Evolutionary conservation across 2,329 filamentous ascomycete genomes (phyloP).

Genomic region (Rutstroemia sp.): DNA sequence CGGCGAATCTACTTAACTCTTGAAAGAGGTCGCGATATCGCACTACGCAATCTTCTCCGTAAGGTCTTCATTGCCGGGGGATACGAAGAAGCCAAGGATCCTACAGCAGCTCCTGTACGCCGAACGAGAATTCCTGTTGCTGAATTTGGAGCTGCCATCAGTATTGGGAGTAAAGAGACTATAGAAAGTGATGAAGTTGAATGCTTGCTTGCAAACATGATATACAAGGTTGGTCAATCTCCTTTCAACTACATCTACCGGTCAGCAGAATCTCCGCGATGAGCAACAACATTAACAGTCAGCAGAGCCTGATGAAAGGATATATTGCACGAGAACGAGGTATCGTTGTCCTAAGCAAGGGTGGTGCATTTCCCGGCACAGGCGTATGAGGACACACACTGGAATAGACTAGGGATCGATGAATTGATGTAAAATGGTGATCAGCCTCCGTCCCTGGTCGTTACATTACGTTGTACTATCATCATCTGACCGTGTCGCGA

Average conservation of each 20-base stretch:
- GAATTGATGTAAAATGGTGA: not conserved
- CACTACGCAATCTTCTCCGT: conserved; percentile 81
- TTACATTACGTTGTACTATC: too few relatives aligned
- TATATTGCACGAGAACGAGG: conserved; percentile 90
- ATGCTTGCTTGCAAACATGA: conserved; percentile 90
- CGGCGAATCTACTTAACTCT: conserved; percentile 90
- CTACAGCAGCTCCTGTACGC: conserved; percentile 52
- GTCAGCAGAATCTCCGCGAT: not conserved
- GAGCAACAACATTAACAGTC: not conserved
- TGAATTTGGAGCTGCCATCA: conserved; percentile 80
- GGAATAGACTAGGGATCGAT: not conserved
- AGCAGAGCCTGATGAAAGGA: conserved; percentile 67
- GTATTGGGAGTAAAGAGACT: conserved; percentile 57
- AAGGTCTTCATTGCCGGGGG: conserved; percentile 86
- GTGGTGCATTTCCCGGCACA: conserved; percentile 87
- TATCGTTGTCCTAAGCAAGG: conserved; percentile 89
- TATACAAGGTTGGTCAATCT: conserved; percentile 73
- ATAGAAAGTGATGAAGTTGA: conserved; percentile 91
- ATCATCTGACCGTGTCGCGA: too few relatives aligned
- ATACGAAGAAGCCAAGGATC: conserved; percentile 69
- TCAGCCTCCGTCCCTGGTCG: not conserved
- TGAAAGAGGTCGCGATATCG: conserved; percentile 85
- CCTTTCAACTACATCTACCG: not conserved
- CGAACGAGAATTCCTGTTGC: conserved; percentile 73
- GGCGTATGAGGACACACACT: conserved; percentile 43